These are phyloP conservation scores for Linnemannia elongata DNA, from an alignment of 192 early-diverging fungal species.

Conservation along the genomic window DNA sequence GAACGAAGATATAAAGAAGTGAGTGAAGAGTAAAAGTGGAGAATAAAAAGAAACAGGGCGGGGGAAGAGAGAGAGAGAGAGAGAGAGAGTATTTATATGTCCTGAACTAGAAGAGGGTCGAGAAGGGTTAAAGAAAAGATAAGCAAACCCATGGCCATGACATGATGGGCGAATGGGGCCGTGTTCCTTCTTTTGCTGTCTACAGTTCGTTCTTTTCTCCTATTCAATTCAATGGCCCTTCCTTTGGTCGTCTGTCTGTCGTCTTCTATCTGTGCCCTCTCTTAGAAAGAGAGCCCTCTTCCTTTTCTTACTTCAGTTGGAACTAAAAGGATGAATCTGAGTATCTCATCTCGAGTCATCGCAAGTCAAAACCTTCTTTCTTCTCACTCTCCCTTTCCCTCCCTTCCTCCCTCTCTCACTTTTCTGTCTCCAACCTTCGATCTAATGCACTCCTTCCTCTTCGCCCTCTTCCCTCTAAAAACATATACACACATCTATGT, in stretches of 20 bases:
- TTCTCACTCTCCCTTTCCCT: not conserved
- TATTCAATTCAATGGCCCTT: not conserved
- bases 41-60: not conserved
- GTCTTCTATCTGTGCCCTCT: not conserved
- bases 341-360: constrained; percentile 23
- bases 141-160: not conserved
- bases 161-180: not conserved
- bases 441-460: not conserved
- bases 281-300: not conserved
- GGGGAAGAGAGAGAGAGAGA: too few species aligned
- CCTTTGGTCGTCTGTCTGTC: too few species aligned
- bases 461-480: too few species aligned
- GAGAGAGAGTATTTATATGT: not conserved
- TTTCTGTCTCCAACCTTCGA: not conserved
- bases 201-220: not conserved
- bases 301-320: not conserved
- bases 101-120: not conserved
- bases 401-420: not conserved
- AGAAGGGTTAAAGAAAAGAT: not conserved
- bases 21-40: not conserved
- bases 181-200: not conserved
- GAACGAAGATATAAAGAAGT: not conserved
- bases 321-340: not conserved
- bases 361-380: constrained; percentile 13
- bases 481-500: too few species aligned